phyloP scores from a whole-genome alignment of 2,329 filamentous ascomycete genomes.

The Intubia oerlemansii region DNA sequence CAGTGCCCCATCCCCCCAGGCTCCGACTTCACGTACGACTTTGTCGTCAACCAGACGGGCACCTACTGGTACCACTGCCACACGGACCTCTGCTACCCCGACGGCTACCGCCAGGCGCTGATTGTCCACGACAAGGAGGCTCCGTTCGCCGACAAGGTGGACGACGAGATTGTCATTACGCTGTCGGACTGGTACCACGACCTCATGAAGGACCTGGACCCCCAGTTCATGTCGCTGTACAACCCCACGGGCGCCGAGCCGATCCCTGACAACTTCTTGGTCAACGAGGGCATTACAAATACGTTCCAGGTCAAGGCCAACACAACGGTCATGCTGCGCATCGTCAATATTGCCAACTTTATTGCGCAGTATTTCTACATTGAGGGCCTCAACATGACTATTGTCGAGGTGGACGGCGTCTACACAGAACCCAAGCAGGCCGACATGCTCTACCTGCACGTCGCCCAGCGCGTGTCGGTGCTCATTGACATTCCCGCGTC shows the following conservation, averaged over 20 bases:
- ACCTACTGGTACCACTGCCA: constrained; percentile 70
- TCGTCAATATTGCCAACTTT: constrained; percentile 57
- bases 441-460: constrained; percentile 41
- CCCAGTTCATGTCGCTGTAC: constrained; percentile 26
- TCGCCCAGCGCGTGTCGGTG: constrained; percentile 45
- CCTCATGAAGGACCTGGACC: constrained; percentile 24
- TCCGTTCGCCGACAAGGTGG: constrained; percentile 34
- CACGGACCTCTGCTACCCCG: constrained; percentile 44
- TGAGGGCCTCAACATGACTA: constrained; percentile 42
- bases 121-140: constrained; percentile 28
- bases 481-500: constrained; percentile 41
- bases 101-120: constrained; percentile 22
- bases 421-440: constrained; percentile 40
- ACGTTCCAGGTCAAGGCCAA: constrained; percentile 38
- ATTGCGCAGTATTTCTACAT: constrained; percentile 45
- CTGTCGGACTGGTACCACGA: constrained; percentile 54
- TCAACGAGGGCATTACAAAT: constrained; percentile 48
- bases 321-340: constrained; percentile 51
- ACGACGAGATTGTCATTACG: constrained; percentile 42
- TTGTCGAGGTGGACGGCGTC: constrained; percentile 54
- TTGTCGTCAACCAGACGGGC: constrained; percentile 36
- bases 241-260: constrained; percentile 41
- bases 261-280: constrained; percentile 43
- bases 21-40: constrained; percentile 45
- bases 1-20: constrained; percentile 48